These are phyloP conservation scores for Candida dajiaensis DNA, from an alignment of 805 yeast species.

Conservation along the genomic window DNA sequence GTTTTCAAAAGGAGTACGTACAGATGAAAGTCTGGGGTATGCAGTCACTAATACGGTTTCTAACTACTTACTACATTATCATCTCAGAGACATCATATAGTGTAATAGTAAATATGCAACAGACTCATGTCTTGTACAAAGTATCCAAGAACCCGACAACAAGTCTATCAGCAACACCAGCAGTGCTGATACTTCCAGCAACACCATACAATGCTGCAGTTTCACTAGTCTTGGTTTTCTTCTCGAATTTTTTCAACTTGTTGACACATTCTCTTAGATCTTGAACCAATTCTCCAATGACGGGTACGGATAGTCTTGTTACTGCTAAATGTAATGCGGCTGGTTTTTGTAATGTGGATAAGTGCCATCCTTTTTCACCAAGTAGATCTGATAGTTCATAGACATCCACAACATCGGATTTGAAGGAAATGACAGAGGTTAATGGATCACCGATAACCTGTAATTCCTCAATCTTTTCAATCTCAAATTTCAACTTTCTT, in stretches of 20 bases:
- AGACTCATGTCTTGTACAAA: constrained; percentile 47
- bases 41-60: too few species aligned
- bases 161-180: constrained; percentile 75
- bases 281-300: constrained; percentile 53
- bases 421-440: constrained; percentile 77
- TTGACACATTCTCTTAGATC: constrained; percentile 31
- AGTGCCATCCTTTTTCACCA: constrained; percentile 77
- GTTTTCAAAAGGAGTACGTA: too few species aligned
- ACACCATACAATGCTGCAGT: constrained; percentile 93
- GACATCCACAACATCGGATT: constrained; percentile 54
- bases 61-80: too few species aligned
- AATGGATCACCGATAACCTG: constrained; percentile 80
- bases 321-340: constrained; percentile 89
- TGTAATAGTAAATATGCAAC: too few species aligned
- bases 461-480: constrained; percentile 49
- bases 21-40: too few species aligned
- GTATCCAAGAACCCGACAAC: constrained; percentile 80
- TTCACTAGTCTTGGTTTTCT: constrained; percentile 35
- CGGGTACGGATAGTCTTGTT: constrained; percentile 61
- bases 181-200: constrained; percentile 83
- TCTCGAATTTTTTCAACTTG: constrained; percentile 14
- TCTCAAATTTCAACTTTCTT: constrained; percentile 44
- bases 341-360: constrained; percentile 81
- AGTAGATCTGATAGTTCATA: constrained; percentile 76
- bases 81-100: too few species aligned